Percentiles rank a stretch among this genome's conserved stretches.
phyloP scores from a whole-genome alignment of 495 filamentous ascomycete species.

The Massariosphaeria phaeospora region DNA sequence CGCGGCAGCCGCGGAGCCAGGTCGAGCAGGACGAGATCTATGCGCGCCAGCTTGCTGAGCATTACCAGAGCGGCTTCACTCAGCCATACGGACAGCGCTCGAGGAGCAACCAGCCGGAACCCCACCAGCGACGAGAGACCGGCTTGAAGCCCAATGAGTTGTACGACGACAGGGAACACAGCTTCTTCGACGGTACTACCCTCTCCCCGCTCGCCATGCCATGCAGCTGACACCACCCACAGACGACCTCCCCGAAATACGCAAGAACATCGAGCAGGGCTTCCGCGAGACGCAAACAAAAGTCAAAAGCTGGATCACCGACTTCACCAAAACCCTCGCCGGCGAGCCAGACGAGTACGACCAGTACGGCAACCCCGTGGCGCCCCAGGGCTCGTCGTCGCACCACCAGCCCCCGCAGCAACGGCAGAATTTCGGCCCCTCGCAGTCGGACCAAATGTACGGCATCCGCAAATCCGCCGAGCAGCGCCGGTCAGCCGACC shows the following conservation, averaged over 20 bases:
- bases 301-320: slow-evolving; percentile 87
- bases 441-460: slow-evolving; percentile 44
- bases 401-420: slow-evolving; percentile 38
- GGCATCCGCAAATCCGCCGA: slow-evolving; percentile 57
- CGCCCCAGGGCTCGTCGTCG: slow-evolving; percentile 33
- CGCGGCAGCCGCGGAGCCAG: slow-evolving; percentile 58
- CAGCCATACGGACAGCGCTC: slow-evolving; percentile 33
- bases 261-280: slow-evolving; percentile 87
- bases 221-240: slow-evolving; percentile 3
- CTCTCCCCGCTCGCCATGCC: not conserved
- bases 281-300: slow-evolving; percentile 91
- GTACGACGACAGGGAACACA: slow-evolving; percentile 64
- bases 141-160: slow-evolving; percentile 39
- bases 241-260: slow-evolving; percentile 92
- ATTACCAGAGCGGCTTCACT: slow-evolving; percentile 57
- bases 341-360: slow-evolving; percentile 63
- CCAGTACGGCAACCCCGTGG: slow-evolving; percentile 45
- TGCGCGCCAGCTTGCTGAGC: slow-evolving; percentile 77
- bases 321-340: slow-evolving; percentile 84
- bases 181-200: slow-evolving; percentile 75
- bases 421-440: slow-evolving; percentile 42
- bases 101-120: slow-evolving; percentile 27
- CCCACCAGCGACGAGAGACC: slow-evolving; percentile 26
- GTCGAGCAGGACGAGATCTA: slow-evolving; percentile 86
- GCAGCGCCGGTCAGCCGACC: slow-evolving; percentile 68